phyloP scores from a whole-genome alignment of 2,329 filamentous ascomycete genomes.

The Penicillium palitans region DNA sequence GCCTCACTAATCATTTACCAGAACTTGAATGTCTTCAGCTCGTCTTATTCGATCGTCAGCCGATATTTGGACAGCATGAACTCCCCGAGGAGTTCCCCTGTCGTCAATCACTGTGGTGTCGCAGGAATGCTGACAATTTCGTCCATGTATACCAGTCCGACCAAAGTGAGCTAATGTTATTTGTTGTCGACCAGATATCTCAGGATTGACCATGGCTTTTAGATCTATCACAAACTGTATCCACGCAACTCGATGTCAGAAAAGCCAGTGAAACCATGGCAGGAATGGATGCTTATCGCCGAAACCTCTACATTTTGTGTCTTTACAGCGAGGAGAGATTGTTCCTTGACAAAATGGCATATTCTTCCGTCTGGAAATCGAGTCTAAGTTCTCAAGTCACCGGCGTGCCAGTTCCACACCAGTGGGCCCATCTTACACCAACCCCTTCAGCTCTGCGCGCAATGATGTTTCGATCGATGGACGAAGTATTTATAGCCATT shows the following conservation, averaged over 20 bases:
- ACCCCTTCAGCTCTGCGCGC: not conserved
- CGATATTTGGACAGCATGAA: conserved; percentile 1
- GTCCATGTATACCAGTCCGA: not conserved
- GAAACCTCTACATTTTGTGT: conserved; percentile 2
- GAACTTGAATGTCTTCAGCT: conserved; percentile 6
- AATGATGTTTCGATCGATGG: conserved; percentile 1
- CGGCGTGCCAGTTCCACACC: not conserved
- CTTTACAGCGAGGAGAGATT: conserved; percentile 4
- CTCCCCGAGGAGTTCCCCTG: not conserved
- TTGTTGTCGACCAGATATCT: not conserved
- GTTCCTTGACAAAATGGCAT: conserved; percentile 6
- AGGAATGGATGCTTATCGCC: conserved; percentile 1
- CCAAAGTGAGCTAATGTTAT: not conserved
- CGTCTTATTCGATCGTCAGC: conserved; percentile 2
- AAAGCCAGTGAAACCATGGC: not conserved
- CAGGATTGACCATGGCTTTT: not conserved
- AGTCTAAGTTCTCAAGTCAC: not conserved
- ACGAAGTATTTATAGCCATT: not conserved
- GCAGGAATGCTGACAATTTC: not conserved
- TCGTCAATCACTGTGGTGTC: conserved; percentile 3
- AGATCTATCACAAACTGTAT: not conserved
- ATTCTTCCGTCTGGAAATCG: conserved; percentile 3
- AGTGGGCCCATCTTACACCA: not conserved
- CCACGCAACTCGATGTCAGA: not conserved
- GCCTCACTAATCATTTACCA: not conserved